A percentile compares a stretch with the other conserved stretches of the same genome.
Evolutionary conservation across 2,329 filamentous ascomycete genomes (phyloP).

Genomic region (Phoma sp.): DNA sequence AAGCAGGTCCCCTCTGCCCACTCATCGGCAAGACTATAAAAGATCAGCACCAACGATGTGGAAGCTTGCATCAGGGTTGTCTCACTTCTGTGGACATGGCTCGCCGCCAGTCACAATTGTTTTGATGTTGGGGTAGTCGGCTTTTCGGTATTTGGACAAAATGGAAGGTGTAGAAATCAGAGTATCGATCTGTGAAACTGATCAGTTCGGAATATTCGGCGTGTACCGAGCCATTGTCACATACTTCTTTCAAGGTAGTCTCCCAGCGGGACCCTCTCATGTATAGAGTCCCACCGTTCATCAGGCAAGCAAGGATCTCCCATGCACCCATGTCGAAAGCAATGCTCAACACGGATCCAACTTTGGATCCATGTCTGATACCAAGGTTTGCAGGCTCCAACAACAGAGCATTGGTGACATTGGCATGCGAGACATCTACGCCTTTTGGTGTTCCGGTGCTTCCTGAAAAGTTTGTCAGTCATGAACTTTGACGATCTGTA

Average conservation of each 20-base stretch:
- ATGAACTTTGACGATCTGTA: not conserved
- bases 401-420: conserved; percentile 62
- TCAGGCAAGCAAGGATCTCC: conserved; percentile 64
- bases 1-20: conserved; percentile 56
- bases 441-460: conserved; percentile 66
- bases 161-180: conserved; percentile 64
- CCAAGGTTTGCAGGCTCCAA: conserved; percentile 59
- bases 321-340: conserved; percentile 69
- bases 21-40: conserved; percentile 58
- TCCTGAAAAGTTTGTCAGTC: conserved; percentile 24
- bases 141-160: conserved; percentile 57
- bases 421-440: conserved; percentile 63
- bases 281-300: conserved; percentile 64
- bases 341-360: conserved; percentile 64
- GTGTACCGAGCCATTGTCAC: not conserved
- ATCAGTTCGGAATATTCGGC: conserved; percentile 6
- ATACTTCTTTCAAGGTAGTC: conserved; percentile 55
- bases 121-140: conserved; percentile 59
- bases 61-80: not conserved
- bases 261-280: conserved; percentile 60
- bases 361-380: conserved; percentile 58
- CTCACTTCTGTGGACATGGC: conserved; percentile 55
- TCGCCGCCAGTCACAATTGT: conserved; percentile 64
- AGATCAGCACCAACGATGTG: conserved; percentile 4
- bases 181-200: conserved; percentile 53